These are phyloP conservation scores for Penicillium freii DNA, from an alignment of 2,329 filamentous ascomycete species.

Conservation along the genomic window DNA sequence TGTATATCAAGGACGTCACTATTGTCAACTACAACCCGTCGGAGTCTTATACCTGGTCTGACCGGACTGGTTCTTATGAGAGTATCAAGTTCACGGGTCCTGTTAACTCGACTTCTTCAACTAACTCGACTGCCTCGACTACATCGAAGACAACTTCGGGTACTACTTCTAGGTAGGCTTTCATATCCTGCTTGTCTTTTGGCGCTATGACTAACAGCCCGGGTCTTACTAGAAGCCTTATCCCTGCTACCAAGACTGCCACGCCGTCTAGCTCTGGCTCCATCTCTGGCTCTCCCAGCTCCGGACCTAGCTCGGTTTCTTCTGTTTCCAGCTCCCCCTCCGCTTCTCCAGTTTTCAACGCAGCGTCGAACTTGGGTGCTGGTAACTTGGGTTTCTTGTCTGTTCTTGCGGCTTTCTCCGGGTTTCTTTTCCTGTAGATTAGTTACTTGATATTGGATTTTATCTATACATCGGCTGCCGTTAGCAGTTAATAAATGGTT, in stretches of 20 bases:
- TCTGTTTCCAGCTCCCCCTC: neutral
- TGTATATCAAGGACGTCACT: neutral
- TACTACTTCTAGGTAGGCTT: neutral
- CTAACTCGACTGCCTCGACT: neutral
- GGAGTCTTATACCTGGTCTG: neutral
- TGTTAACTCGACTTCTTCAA: neutral
- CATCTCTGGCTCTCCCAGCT: neutral
- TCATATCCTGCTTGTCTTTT: neutral
- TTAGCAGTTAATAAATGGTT: neutral
- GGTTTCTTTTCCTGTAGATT: neutral
- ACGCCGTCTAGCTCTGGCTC: neutral
- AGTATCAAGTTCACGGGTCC: neutral
- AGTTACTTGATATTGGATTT: neutral
- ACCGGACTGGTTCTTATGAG: neutral
- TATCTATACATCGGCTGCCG: neutral
- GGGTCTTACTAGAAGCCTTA: neutral
- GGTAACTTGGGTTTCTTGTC: neutral
- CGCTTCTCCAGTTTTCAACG: neutral
- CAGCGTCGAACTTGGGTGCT: neutral
- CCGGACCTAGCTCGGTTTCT: neutral
- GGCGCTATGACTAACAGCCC: neutral
- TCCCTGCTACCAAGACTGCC: neutral
- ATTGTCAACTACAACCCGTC: neutral
- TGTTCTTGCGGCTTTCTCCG: neutral
- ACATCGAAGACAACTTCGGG: neutral